Percentiles rank a stretch among this genome's conserved stretches.
Evolutionary conservation across 805 yeast species (phyloP).

Genomic region (Starmerella cellae): DNA sequence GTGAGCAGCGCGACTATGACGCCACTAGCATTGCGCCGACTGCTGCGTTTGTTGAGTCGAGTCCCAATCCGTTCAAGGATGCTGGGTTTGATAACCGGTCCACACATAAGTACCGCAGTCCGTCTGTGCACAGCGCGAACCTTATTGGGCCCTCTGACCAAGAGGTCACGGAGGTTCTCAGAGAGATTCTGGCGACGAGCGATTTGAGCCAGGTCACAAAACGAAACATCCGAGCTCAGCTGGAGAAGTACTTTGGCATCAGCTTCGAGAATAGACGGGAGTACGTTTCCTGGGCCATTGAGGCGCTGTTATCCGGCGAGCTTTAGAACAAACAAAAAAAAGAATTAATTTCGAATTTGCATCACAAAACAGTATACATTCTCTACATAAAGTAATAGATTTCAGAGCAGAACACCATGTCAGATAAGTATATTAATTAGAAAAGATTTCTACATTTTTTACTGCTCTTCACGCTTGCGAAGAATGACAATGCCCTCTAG

Average conservation of each 20-base stretch:
- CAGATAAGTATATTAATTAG: no score
- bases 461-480: slow-evolving; percentile 38
- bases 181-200: slow-evolving; percentile 29
- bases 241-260: slow-evolving; percentile 28
- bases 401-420: no score
- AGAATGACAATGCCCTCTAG: slow-evolving; percentile 89
- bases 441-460: no score
- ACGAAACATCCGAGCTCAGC: slow-evolving; percentile 27
- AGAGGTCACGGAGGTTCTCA: slow-evolving; percentile 27
- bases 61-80: slow-evolving; percentile 7
- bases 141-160: slow-evolving; percentile 27
- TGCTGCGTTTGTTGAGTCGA: slow-evolving; percentile 5
- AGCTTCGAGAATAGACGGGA: slow-evolving; percentile 27
- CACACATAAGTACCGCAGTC: not conserved
- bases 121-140: not conserved
- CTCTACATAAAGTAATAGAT: not conserved
- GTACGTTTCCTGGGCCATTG: slow-evolving; percentile 30
- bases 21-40: slow-evolving; percentile 14
- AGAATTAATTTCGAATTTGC: not conserved
- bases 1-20: slow-evolving; percentile 6
- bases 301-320: slow-evolving; percentile 32
- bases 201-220: slow-evolving; percentile 31
- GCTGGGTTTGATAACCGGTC: not conserved
- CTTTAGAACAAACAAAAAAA: slow-evolving; percentile 18
- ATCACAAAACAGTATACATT: not conserved